Base-by-base conservation (phyloP, 2,329 filamentous ascomycete genomes). In the Microcyclosporella mali region DNA sequence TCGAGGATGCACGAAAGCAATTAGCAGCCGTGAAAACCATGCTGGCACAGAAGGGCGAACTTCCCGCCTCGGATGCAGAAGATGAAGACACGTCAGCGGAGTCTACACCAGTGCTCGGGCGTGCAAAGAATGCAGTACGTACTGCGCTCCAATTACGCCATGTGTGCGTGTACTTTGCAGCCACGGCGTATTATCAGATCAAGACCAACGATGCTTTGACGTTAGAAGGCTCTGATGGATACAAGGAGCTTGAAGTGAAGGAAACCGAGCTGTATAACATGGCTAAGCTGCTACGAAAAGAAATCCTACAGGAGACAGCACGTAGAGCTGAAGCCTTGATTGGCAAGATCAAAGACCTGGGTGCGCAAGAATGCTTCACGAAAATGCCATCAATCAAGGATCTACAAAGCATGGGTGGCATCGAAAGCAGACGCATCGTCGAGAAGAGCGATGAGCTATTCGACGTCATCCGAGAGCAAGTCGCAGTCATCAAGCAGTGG, bases 161-260 rank as follows among this genome's bases (percentile, higher is more conserved):
- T 61, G 81, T 83, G 51, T 87, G 84, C 21, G 73, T 79, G 1
- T 95, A 95, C 66, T 95, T 94, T 59, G 82, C 82, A 18, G 88
- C 83, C 11, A 95, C 88, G 53, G 84, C 82, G 0, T 82, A 82
- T 53, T 95, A 81, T 58, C 87, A 95, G 58, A 84, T 94, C 48
- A 92, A 89, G 58, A 77, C 79, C 1, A 78, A 89, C 43, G 63
- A 76, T 33, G 71, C 77, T 1, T 67, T 82, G 54, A 88, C 82
- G 0, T 60, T 69, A 16, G 78, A 82, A 1, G 79, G 80, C 4
- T 86, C 85, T 0, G 78, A 81, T 1, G 76, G 82, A 12, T 88
- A 82, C 56, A 67, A 73, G 39, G 65, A 66, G 0, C 67, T 90
- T 2, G 85, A 94, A 55, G 77, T 76, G 52, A 68, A 79, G 6